These are phyloP conservation scores for Didymosphaeria variabile DNA, from an alignment of 2,329 filamentous ascomycete species.

Conservation along the genomic window DNA sequence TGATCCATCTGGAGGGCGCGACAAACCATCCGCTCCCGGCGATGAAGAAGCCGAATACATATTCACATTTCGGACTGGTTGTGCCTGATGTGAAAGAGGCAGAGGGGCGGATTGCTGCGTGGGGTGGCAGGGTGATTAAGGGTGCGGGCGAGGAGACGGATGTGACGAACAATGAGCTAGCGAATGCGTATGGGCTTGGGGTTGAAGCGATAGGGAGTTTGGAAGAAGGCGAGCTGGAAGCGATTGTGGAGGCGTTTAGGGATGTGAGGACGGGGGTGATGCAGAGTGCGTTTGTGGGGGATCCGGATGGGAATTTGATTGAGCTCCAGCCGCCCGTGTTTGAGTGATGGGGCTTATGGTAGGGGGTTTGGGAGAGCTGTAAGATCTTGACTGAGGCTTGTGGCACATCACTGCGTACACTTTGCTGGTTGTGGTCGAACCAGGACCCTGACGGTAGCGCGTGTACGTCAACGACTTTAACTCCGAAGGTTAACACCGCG, in stretches of 20 bases:
- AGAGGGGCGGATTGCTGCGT: not conserved
- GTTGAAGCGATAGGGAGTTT: too few species aligned
- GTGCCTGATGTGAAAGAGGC: slow-evolving; percentile 6
- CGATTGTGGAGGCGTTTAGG: not conserved
- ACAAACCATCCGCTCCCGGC: not conserved
- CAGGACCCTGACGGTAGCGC: too few species aligned
- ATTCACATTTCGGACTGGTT: not conserved
- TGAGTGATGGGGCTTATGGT: not conserved
- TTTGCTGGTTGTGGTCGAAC: too few species aligned
- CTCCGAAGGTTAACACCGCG: too few species aligned
- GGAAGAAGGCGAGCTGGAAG: not conserved
- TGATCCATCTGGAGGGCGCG: slow-evolving; percentile 3
- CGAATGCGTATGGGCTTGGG: slow-evolving; percentile 3
- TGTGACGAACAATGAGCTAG: not conserved
- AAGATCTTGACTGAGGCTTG: too few species aligned
- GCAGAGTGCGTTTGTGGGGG: slow-evolving; percentile 2
- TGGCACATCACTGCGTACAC: too few species aligned
- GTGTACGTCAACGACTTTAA: too few species aligned
- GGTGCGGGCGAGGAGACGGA: not conserved
- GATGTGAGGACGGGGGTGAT: slow-evolving; percentile 1
- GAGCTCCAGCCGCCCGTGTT: slow-evolving; percentile 5
- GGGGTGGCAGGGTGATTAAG: not conserved
- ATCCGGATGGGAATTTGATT: slow-evolving; percentile 6
- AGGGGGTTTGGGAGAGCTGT: too few species aligned
- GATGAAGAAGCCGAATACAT: slow-evolving; percentile 3